Conservation (phyloP, 2,329 filamentous ascomycete species). For the Herpotrichia juniperi region DNA sequence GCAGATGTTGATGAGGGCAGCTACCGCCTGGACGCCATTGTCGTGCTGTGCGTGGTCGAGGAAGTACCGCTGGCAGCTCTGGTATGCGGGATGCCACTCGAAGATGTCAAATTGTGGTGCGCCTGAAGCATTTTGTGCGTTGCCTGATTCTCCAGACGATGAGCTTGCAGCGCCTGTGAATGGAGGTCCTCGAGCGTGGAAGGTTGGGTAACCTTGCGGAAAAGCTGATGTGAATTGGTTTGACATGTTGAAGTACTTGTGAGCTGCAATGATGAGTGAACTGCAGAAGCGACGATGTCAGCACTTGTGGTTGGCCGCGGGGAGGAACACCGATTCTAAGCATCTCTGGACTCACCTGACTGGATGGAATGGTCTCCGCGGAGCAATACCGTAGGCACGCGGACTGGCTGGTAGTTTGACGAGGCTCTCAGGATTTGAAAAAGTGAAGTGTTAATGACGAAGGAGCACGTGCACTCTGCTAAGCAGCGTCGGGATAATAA, state of each 20-base stretch:
- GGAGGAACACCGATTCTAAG: slow-evolving; percentile 22
- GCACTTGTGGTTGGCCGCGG: slow-evolving; percentile 25
- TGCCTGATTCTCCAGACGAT: slow-evolving; percentile 25
- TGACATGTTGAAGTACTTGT: slow-evolving; percentile 16
- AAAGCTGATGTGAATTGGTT: slow-evolving; percentile 3
- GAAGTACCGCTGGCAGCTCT: slow-evolving; percentile 90
- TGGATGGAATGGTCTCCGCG: slow-evolving; percentile 1
- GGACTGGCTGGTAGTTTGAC: not conserved
- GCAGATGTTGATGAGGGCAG: slow-evolving; percentile 88
- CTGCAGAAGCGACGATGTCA: slow-evolving; percentile 20
- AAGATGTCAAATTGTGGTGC: slow-evolving; percentile 73
- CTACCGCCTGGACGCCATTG: slow-evolving; percentile 81
- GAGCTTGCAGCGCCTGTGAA: slow-evolving; percentile 34
- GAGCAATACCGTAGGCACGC: not conserved
- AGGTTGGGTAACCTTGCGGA: slow-evolving; percentile 35
- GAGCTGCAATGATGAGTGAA: slow-evolving; percentile 31
- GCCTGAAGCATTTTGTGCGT: slow-evolving; percentile 24
- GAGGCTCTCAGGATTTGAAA: slow-evolving; percentile 6
- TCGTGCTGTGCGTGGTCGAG: slow-evolving; percentile 89
- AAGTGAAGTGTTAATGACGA: slow-evolving; percentile 6
- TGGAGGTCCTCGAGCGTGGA: slow-evolving; percentile 30
- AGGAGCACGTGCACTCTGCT: slow-evolving; percentile 2
- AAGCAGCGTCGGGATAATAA: not conserved
- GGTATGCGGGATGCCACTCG: slow-evolving; percentile 90
- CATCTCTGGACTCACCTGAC: slow-evolving; percentile 26